These are phyloP conservation scores for Yamadazyma dushanensis DNA, from an alignment of 1,139 yeast species.

Conservation along the genomic window DNA sequence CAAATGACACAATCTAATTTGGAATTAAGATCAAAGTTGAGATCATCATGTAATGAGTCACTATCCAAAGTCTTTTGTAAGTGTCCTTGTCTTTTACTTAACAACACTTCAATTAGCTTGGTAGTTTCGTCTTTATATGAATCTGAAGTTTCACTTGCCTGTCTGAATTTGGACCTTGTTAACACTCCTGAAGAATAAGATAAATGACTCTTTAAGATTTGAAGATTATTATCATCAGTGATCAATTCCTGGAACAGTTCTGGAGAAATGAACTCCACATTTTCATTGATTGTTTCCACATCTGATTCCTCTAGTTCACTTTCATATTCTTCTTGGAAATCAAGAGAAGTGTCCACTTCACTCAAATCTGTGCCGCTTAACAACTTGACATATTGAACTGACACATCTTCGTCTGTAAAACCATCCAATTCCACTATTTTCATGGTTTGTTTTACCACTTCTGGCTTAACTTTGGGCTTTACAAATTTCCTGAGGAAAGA, in stretches of 20 bases:
- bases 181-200: conserved; percentile 24
- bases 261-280: conserved; percentile 30
- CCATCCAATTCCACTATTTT: conserved; percentile 22
- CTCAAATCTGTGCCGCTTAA: conserved; percentile 33
- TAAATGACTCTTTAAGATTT: conserved; percentile 40
- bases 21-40: conserved; percentile 8
- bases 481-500: conserved; percentile 25
- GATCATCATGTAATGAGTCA: conserved; percentile 2
- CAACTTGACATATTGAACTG: conserved; percentile 23
- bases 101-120: conserved; percentile 23
- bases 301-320: conserved; percentile 15
- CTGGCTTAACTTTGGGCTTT: conserved; percentile 14
- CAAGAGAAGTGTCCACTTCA: conserved; percentile 50
- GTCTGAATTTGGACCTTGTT: conserved; percentile 44
- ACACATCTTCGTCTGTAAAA: conserved; percentile 24
- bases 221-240: conserved; percentile 18
- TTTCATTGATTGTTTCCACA: conserved; percentile 21
- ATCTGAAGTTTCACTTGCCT: conserved; percentile 12
- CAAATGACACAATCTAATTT: conserved; percentile 73
- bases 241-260: conserved; percentile 32
- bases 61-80: conserved; percentile 9
- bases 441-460: neutral
- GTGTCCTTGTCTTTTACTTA: conserved; percentile 18
- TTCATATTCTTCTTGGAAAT: conserved; percentile 24
- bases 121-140: conserved; percentile 24